Evolutionary conservation across 805 yeast genomes (phyloP), one percentile per base, ranked within the genome.

Genomic region (Debaryomyces hansenii): DNA sequence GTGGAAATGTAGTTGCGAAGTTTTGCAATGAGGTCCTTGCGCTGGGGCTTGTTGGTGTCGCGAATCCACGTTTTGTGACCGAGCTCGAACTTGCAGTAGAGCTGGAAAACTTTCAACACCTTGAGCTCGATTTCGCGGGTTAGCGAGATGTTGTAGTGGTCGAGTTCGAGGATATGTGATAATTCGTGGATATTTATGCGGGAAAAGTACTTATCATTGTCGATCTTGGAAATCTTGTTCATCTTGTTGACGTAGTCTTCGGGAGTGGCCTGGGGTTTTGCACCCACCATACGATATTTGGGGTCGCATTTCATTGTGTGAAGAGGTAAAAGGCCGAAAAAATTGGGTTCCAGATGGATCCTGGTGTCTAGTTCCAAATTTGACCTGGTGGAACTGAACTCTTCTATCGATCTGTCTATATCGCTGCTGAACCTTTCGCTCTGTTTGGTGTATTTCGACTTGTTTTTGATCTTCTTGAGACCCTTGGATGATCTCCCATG

Each of bases 41-140:
- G 72, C 50, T 78, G 77, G 4, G 63, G 66, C 43, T 73, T 76
- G 1, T 78, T 72, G 0, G 94, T 86, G 57, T 86, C 96, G 51
- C 96, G 74, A 37, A 87, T 83, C 96, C 96, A 90, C 0, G 96
- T 87, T 57, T 80, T 80, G 51, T 81, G 78, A 4, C 96, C 96
- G 24, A 90, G 62, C 24, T 84, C 82, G 64, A 87, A 89, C 4
- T 85, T 83, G 44, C 88, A 74, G 15, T 78, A 81, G 36, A 75
- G 70, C 37, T 74, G 77, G 50, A 84, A 76, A 34, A 83, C 72
- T 38, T 72, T 68, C 29, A 85, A 56, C 14, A 85, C 73, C 38
- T 72, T 72, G 31, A 71, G 65, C 55, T 84, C 90, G 15, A 85
- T 63, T 40, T 69, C 71, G 20, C 77, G 72, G 0, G 89, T 83